Base-by-base conservation (phyloP, 441 rosid genomes). In the Geranium incanum region DNA sequence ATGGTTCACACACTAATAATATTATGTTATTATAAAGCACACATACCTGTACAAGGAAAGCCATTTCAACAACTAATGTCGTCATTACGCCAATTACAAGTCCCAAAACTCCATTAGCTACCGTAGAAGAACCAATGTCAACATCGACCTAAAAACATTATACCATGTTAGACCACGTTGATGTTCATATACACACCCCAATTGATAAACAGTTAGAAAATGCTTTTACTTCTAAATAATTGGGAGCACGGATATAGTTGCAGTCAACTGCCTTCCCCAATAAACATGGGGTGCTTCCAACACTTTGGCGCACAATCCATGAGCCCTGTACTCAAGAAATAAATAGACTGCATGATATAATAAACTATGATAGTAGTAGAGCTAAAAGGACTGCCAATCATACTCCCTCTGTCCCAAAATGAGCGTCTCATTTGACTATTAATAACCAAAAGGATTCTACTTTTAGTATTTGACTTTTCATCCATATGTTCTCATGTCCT, bases 241-340 rank as follows among this genome's bases (percentile, higher is more conserved):
- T 84, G 6, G 88, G 87, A 67, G 90, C 89, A 66, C 93, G 97
- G 36, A 95, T 88, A 76, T 95, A 95, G 81, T 81, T 95, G 88
- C 97, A 88, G 81, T 95, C 99, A 70, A 91, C 97, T 41, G 97
- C 97, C 80, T 90, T 95, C 72, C 99, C 98, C 71, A 95, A 78
- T 75, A 93, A 86, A 82, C 99, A 93, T 19, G 99, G 99, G 48
- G 98, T 93, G 87, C 98, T 91, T 77, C 98, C 99, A 73, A 95
- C 98, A 78, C 99, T 95, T 78, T 95, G 98, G 68, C 97, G 92
- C 74, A 95, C 99, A 71, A 95, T 91, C 98, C 98, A 95, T 71
- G 99, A 93, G 4, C 98, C 98, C 99, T 95, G 82, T 50, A 72
- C 64, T 67, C 7, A 67, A 62, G 71, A 76, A 65, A 74, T 60